Evolutionary conservation across 208 protist species (phyloP).

Genomic region (Crithidia brevicula): DNA sequence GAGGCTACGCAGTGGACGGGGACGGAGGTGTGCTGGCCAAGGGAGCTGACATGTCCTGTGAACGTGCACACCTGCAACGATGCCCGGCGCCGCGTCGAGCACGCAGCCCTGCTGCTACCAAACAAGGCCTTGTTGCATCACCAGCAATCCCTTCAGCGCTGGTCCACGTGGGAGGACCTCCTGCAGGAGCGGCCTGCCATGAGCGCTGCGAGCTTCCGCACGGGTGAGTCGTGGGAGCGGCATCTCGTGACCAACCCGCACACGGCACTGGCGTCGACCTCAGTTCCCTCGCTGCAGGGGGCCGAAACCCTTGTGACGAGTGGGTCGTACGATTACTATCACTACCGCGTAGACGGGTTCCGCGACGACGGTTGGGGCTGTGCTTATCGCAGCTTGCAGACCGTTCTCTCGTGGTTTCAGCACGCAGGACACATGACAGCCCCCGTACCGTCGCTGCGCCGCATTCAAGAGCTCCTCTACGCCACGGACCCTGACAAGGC

Average conservation of each 20-base stretch:
- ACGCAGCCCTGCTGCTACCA: slow-evolving; percentile 59
- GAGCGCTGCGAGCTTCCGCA: slow-evolving; percentile 10
- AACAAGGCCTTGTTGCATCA: slow-evolving; percentile 39
- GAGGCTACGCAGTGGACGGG: background rate
- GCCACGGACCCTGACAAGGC: slow-evolving; percentile 86
- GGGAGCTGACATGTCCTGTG: slow-evolving; percentile 51
- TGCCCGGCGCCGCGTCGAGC: slow-evolving; percentile 46
- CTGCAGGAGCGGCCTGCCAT: background rate
- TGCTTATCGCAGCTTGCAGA: slow-evolving; percentile 94
- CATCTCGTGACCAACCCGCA: slow-evolving; percentile 64
- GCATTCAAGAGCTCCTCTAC: slow-evolving; percentile 90
- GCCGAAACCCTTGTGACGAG: slow-evolving; percentile 56
- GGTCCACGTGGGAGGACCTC: slow-evolving; percentile 30
- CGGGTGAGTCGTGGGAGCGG: slow-evolving; percentile 55
- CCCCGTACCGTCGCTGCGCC: slow-evolving; percentile 60
- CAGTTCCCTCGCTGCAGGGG: slow-evolving; percentile 31
- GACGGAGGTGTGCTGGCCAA: slow-evolving; percentile 66
- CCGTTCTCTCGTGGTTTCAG: slow-evolving; percentile 86
- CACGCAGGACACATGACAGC: slow-evolving; percentile 49
- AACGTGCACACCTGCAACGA: slow-evolving; percentile 56
- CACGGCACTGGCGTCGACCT: slow-evolving; percentile 26
- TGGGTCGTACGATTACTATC: slow-evolving; percentile 95
- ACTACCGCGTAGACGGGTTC: slow-evolving; percentile 94
- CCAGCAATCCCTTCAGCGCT: slow-evolving; percentile 34
- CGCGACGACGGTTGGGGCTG: slow-evolving; percentile 96